These are phyloP conservation scores for Brettanomyces bruxellensis DNA, from an alignment of 805 yeast genomes.

Conservation along the genomic window DNA sequence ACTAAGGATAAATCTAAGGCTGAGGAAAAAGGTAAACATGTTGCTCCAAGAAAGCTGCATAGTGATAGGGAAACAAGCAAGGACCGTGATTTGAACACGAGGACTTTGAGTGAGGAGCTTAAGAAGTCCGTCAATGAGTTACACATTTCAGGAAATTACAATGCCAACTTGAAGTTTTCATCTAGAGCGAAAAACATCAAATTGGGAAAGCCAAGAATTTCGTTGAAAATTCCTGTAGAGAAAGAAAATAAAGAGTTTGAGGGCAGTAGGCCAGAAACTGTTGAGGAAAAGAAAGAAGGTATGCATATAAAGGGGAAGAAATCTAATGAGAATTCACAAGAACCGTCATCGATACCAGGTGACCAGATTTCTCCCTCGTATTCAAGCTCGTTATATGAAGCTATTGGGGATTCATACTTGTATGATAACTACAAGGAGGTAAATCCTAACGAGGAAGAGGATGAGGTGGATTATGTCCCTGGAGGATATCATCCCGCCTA, in stretches of 20 bases:
- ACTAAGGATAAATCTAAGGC: background rate
- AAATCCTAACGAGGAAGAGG: slow-evolving; percentile 64
- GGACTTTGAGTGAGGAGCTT: slow-evolving; percentile 2
- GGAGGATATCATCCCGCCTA: slow-evolving; percentile 97
- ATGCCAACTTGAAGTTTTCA: background rate
- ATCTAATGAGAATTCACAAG: background rate
- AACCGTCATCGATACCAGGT: background rate
- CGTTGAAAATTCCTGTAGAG: background rate
- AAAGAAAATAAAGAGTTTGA: background rate
- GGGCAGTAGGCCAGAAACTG: background rate
- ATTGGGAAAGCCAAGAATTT: background rate
- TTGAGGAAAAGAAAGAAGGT: background rate
- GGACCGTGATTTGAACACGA: background rate
- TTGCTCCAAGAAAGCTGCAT: background rate
- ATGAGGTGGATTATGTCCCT: slow-evolving; percentile 69
- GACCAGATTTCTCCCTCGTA: too few species aligned
- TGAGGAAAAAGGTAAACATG: background rate
- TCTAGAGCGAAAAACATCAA: background rate
- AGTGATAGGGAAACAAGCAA: background rate
- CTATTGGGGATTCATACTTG: slow-evolving; percentile 27
- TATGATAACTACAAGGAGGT: slow-evolving; percentile 27
- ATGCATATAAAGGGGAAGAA: background rate
- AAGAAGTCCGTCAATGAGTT: background rate
- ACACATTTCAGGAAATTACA: background rate
- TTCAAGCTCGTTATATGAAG: background rate